phyloP scores from a whole-genome alignment of 2,329 filamentous ascomycete species.

The Claviceps fusiformis region DNA sequence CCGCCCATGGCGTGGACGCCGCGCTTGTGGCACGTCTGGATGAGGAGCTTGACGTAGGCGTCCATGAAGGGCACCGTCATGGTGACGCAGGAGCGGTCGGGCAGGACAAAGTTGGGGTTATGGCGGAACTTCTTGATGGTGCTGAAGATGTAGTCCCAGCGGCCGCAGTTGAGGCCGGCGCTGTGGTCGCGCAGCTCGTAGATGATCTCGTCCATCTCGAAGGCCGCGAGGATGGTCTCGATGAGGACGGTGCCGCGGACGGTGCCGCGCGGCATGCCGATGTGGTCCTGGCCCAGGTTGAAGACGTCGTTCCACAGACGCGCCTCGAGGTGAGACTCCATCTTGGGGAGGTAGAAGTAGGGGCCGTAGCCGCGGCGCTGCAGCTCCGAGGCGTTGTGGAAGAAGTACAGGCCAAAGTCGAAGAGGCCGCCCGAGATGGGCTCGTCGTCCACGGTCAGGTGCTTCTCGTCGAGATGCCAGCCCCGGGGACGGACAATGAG shows the following conservation, averaged over 20 bases:
- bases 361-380: slow-evolving; percentile 74
- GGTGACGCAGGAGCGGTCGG: slow-evolving; percentile 79
- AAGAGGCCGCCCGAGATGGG: slow-evolving; percentile 86
- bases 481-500: slow-evolving; percentile 89
- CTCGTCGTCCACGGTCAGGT: slow-evolving; percentile 89
- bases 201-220: slow-evolving; percentile 99
- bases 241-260: slow-evolving; percentile 93
- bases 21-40: slow-evolving; percentile 94
- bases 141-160: slow-evolving; percentile 99
- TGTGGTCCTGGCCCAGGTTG: slow-evolving; percentile 87
- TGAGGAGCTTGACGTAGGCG: slow-evolving; percentile 85
- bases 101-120: slow-evolving; percentile 83
- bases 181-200: slow-evolving; percentile 97
- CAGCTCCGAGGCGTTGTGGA: slow-evolving; percentile 88
- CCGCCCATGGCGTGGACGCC: slow-evolving; percentile 98
- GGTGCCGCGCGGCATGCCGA: slow-evolving; percentile 78
- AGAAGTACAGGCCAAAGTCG: slow-evolving; percentile 98
- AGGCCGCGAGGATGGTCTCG: slow-evolving; percentile 93
- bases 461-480: slow-evolving; percentile 98
- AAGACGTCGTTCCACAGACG: slow-evolving; percentile 97
- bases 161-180: slow-evolving; percentile 91
- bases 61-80: slow-evolving; percentile 99
- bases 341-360: slow-evolving; percentile 97
- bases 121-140: slow-evolving; percentile 99
- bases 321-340: slow-evolving; percentile 95